Evolutionary conservation across 148 eudicot species (phyloP).

Genomic region (Camellia lanceoleosa): DNA sequence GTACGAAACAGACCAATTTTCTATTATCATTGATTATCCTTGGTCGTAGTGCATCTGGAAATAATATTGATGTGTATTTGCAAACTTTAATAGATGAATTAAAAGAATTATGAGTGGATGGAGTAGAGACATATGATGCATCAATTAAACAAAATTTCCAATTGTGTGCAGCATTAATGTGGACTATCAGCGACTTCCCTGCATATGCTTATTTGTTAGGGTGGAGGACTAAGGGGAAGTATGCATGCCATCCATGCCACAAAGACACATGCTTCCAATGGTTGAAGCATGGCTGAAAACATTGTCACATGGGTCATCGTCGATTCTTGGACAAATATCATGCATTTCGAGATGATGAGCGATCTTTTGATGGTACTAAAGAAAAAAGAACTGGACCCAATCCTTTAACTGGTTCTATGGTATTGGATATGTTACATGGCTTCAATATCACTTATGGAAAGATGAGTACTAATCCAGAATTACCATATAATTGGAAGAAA

Average conservation of each 20-base stretch:
- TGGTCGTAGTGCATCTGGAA: neutral
- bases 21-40: constrained; percentile 9
- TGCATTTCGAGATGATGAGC: constrained; percentile 3
- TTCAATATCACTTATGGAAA: neutral
- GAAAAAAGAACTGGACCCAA: neutral
- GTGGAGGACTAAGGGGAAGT: constrained; percentile 15
- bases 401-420: neutral
- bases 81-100: constrained; percentile 11
- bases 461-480: constrained; percentile 5
- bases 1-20: neutral
- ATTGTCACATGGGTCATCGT: constrained; percentile 4
- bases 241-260: constrained; percentile 11
- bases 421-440: neutral
- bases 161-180: constrained; percentile 2
- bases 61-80: constrained; percentile 17
- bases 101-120: constrained; percentile 4
- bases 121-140: constrained; percentile 11
- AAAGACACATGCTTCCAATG: neutral
- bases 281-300: constrained; percentile 9
- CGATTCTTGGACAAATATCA: neutral
- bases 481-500: constrained; percentile 18
- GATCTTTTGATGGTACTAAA: neutral
- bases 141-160: neutral
- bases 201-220: constrained; percentile 21
- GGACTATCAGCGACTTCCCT: constrained; percentile 27